A percentile compares a stretch with the other conserved stretches of the same genome.
These are phyloP conservation scores for Arthrobotrys sinensis DNA, from an alignment of 2,329 filamentous ascomycete species.

Conservation along the genomic window DNA sequence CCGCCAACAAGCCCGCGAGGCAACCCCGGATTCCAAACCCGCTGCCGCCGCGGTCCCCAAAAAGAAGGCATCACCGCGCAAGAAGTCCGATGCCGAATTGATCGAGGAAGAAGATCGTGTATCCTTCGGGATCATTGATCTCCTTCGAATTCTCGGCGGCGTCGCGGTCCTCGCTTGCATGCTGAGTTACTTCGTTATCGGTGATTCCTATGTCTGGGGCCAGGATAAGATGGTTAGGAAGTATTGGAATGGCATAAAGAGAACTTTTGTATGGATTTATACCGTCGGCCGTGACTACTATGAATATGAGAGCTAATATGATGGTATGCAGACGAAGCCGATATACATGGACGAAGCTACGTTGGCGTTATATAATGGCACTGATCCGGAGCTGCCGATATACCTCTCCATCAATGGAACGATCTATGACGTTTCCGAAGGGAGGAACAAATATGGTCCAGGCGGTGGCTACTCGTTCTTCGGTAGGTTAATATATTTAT, in stretches of 20 bases:
- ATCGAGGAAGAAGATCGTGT: conserved; percentile 62
- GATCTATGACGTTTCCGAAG: conserved; percentile 85
- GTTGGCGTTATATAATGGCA: conserved; percentile 83
- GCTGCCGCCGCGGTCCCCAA: conserved; percentile 40
- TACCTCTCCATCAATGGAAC: conserved; percentile 92
- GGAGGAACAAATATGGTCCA: conserved; percentile 80
- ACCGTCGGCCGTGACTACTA: conserved; percentile 22
- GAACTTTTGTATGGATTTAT: conserved; percentile 68
- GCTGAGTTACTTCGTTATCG: conserved; percentile 83
- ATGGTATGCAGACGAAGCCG: conserved; percentile 71
- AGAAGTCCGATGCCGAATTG: conserved; percentile 34
- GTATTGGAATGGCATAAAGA: conserved; percentile 75
- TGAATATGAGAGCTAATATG: conserved; percentile 37
- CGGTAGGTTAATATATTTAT: conserved; percentile 55
- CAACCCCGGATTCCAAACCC: conserved; percentile 38
- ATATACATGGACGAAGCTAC: conserved; percentile 81
- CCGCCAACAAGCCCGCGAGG: conserved; percentile 39
- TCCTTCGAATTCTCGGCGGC: conserved; percentile 79
- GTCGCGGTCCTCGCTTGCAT: conserved; percentile 77
- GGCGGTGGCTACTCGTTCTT: conserved; percentile 91
- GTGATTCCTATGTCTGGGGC: conserved; percentile 80
- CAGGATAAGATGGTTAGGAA: conserved; percentile 76
- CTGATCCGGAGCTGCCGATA: conserved; percentile 80
- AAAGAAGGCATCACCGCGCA: conserved; percentile 43
- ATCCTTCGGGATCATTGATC: conserved; percentile 73